Percentiles rank a stretch among this genome's conserved stretches.
These are phyloP conservation scores for Penicillium egyptiacum DNA, from an alignment of 495 filamentous ascomycete genomes.

Conservation along the genomic window DNA sequence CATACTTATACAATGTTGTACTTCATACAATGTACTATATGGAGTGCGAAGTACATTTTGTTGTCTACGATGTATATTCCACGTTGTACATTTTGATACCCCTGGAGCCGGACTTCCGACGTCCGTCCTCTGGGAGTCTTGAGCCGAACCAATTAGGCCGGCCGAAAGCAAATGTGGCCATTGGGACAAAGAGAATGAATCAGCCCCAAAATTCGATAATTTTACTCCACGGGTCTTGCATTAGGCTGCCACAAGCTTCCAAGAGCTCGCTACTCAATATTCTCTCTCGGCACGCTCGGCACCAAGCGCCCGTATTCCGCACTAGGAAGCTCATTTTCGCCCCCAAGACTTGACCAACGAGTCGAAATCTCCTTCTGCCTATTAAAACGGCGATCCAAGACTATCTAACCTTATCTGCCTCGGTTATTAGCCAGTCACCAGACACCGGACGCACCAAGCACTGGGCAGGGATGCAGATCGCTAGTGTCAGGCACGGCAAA, in stretches of 20 bases:
- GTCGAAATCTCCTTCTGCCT: not conserved
- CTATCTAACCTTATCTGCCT: not conserved
- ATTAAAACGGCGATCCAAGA: not conserved
- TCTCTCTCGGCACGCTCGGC: not conserved
- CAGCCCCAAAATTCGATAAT: conserved; percentile 6
- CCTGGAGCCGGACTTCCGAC: not conserved
- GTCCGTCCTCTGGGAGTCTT: not conserved
- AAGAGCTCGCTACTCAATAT: not conserved
- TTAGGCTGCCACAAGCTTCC: not conserved
- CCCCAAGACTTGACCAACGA: not conserved
- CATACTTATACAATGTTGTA: too few species aligned
- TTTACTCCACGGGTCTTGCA: not conserved
- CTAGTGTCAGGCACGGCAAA: not conserved
- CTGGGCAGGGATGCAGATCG: conserved; percentile 4
- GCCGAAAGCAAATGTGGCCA: not conserved
- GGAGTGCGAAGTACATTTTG: not conserved
- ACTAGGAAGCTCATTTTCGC: not conserved
- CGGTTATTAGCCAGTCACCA: not conserved
- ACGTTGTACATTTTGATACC: not conserved
- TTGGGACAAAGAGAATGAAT: not conserved
- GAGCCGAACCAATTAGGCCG: not conserved
- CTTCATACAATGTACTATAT: too few species aligned
- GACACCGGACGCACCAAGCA: not conserved
- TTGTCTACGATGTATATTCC: not conserved
- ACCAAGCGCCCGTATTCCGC: not conserved